A percentile compares a stretch with the other conserved stretches of the same genome.
Conservation (phyloP, 208 protist genomes). For the Crithidia mellificae region DNA sequence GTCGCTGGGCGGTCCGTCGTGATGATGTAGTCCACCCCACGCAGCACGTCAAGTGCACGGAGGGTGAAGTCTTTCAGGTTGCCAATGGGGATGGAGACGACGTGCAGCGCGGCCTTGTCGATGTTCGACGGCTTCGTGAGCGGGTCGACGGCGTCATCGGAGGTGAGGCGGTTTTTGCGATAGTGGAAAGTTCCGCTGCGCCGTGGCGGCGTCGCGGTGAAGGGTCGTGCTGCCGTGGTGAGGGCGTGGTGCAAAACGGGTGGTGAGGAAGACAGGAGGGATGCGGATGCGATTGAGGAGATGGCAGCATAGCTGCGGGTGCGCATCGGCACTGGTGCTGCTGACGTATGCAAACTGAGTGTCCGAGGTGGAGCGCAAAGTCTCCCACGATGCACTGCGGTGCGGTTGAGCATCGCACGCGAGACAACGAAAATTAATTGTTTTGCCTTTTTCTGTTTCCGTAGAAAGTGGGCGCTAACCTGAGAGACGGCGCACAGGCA, state of each 20-base stretch:
- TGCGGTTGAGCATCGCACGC: too few species aligned
- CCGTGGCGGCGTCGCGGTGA: conserved; percentile 8
- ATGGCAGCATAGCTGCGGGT: too few species aligned
- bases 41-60: conserved; percentile 81
- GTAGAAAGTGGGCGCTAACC: too few species aligned
- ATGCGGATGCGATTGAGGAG: not conserved
- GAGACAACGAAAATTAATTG: too few species aligned
- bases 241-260: not conserved
- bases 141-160: conserved; percentile 80
- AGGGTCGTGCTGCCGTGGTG: conserved; percentile 6
- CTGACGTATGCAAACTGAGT: too few species aligned
- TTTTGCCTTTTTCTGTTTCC: too few species aligned
- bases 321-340: too few species aligned
- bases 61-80: conserved; percentile 92
- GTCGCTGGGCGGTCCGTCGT: conserved; percentile 83
- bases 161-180: conserved; percentile 44
- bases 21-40: conserved; percentile 89
- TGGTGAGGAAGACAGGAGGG: too few species aligned
- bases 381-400: too few species aligned
- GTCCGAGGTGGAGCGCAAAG: too few species aligned
- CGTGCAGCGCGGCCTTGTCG: conserved; percentile 76
- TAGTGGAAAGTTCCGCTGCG: conserved; percentile 54
- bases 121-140: conserved; percentile 77
- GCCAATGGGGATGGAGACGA: conserved; percentile 91
- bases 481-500: too few species aligned